phyloP scores from a whole-genome alignment of 2,329 filamentous ascomycete species.

The Cladophialophora psammophila region DNA sequence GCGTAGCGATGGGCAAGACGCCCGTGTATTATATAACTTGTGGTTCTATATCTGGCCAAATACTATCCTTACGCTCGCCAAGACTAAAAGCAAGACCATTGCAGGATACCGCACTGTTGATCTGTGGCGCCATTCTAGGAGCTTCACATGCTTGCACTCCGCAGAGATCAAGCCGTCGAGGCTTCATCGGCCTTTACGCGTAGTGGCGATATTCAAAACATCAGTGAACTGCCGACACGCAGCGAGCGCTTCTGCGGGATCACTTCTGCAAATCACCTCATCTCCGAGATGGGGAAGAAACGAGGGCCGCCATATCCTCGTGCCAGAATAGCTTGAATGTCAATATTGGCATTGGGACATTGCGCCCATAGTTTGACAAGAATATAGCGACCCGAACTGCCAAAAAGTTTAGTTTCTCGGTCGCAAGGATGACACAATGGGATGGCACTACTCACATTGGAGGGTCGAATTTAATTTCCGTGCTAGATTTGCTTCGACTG shows the following conservation, averaged over 20 bases:
- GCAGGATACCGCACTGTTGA: not conserved
- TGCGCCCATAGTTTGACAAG: conserved; percentile 91
- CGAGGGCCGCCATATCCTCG: conserved; percentile 85
- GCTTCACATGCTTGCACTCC: not conserved
- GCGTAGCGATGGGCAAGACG: not conserved
- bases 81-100: not conserved
- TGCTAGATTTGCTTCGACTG: conserved; percentile 79
- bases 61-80: not conserved
- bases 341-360: conserved; percentile 77
- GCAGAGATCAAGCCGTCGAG: not conserved
- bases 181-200: not conserved
- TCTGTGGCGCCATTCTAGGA: not conserved
- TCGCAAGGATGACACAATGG: not conserved
- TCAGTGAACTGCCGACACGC: not conserved
- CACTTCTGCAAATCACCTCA: conserved; percentile 56
- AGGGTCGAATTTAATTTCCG: conserved; percentile 84
- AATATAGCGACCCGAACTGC: conserved; percentile 73
- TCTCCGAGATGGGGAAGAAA: conserved; percentile 75
- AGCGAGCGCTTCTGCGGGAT: not conserved
- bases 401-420: conserved; percentile 19
- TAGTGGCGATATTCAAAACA: not conserved
- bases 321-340: conserved; percentile 84
- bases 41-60: not conserved
- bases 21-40: not conserved
- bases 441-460: conserved; percentile 62